These are phyloP conservation scores for Podila epigama DNA, from an alignment of 192 early-diverging fungal species.

Conservation along the genomic window DNA sequence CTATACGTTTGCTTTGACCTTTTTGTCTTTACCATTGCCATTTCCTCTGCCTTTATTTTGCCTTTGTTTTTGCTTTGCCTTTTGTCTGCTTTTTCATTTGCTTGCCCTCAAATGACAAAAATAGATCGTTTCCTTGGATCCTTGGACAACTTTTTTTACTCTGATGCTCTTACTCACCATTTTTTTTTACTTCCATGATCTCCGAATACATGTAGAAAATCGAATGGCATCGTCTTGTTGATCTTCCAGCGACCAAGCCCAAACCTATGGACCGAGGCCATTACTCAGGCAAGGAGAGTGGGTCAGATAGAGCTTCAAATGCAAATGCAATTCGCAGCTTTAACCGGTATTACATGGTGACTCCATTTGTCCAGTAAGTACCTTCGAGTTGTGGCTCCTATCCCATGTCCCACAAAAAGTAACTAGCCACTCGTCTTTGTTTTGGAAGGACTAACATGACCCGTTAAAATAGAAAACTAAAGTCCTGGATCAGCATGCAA, in stretches of 20 bases:
- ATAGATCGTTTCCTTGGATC: background rate
- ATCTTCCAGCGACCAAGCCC: conserved; percentile 66
- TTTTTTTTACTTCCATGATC: background rate
- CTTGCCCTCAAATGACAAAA: no score
- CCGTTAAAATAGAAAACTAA: conserved; percentile 46
- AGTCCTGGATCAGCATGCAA: conserved; percentile 34
- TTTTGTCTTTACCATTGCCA: no score
- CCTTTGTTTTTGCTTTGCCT: no score
- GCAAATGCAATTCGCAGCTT: conserved; percentile 45
- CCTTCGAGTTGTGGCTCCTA: background rate
- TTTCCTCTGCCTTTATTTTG: no score
- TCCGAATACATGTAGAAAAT: conserved; percentile 68
- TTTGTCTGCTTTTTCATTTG: no score
- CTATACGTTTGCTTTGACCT: background rate
- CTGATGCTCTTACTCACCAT: background rate
- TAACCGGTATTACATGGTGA: conserved; percentile 74
- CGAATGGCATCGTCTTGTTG: conserved; percentile 71
- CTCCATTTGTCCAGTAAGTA: conserved; percentile 70
- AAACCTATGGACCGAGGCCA: conserved; percentile 29
- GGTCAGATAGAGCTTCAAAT: conserved; percentile 28
- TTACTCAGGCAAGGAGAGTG: conserved; percentile 43
- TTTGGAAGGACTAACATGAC: no score
- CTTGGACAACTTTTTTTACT: background rate
- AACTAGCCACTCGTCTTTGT: background rate
- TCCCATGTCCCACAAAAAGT: background rate